Evolutionary conservation across 2,329 filamentous ascomycete species (phyloP), one percentile per base, ranked within the genome.

Genomic region (Emmonsiellopsis sp.): DNA sequence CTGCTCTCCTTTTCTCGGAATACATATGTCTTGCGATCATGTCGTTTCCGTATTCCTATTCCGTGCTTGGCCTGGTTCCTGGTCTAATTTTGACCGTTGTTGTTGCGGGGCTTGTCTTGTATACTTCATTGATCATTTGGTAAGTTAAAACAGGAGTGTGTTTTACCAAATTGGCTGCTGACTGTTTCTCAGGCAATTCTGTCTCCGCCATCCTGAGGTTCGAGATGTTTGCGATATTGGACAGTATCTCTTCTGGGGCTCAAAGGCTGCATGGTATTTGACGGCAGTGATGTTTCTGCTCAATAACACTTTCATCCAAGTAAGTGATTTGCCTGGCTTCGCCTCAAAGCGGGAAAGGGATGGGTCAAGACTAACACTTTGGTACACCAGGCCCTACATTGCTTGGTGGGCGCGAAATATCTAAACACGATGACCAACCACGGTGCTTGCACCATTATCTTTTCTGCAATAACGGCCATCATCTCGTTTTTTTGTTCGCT

Each of bases 1-100:
- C 91, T 0, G 89, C 86, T 1, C 70, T 95, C 61, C 82, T 96
- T 50, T 95, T 96, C 72, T 93, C 89, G 50, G 91, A 96, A 75
- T 96, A 96, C 69, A 96, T 96, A 55, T 95, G 89, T 68, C 74
- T 96, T 71, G 81, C 81, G 20, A 95, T 95, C 66, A 95, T 96
- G 90, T 94, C 88, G 50, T 96, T 96, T 62, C 91, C 91, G 0
- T 95, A 87, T 79, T 95, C 89, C 0, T 96, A 96, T 70, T 88
- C 89, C 43, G 75, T 92, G 31, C 80, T 96, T 7, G 91, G 91
- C 7, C 79, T 96, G 13, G 88, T 95, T 0, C 90, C 91, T 0
- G 90, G 87, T 26, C 70, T 96, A 52, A 92, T 95, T 57, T 67
- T 95, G 65, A 95, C 91, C 0, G 77, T 87, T 1, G 80, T 92